Percentiles rank a stretch among this genome's conserved stretches.
These are phyloP conservation scores for Chrysoporthe deuterocubensis DNA, from an alignment of 2,329 filamentous ascomycete genomes.

Conservation along the genomic window DNA sequence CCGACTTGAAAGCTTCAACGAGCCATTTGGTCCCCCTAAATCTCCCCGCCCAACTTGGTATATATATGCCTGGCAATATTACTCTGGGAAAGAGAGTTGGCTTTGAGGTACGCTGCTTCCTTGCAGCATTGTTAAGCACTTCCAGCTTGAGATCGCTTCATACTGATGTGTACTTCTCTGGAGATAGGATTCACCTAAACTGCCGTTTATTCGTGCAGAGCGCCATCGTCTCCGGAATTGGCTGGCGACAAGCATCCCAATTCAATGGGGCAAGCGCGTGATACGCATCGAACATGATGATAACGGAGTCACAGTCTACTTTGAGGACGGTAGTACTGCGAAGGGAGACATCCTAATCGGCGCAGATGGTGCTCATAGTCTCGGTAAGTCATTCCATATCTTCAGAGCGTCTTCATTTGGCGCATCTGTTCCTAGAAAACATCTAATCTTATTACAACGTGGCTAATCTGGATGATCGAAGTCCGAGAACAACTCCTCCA, in stretches of 20 bases:
- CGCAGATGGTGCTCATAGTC: slow-evolving; percentile 37
- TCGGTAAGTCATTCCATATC: slow-evolving; percentile 23
- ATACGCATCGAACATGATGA: slow-evolving; percentile 29
- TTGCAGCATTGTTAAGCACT: not conserved
- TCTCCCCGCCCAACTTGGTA: not conserved
- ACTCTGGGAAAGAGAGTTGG: not conserved
- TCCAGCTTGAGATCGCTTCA: not conserved
- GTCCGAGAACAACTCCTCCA: slow-evolving; percentile 32
- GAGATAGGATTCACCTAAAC: slow-evolving; percentile 17
- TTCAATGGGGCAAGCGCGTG: slow-evolving; percentile 35
- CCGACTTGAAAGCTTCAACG: slow-evolving; percentile 28
- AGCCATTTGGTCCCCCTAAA: slow-evolving; percentile 28
- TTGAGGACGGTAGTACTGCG: slow-evolving; percentile 35
- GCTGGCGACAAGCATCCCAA: slow-evolving; percentile 34
- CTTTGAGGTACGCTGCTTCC: slow-evolving; percentile 3
- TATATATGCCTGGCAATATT: not conserved
- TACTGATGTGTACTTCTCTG: not conserved
- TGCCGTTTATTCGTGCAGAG: slow-evolving; percentile 32
- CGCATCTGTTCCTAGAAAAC: no score
- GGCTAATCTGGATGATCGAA: slow-evolving; percentile 11
- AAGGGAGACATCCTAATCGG: slow-evolving; percentile 36
- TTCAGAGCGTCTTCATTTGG: not conserved
- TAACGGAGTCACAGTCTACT: slow-evolving; percentile 30
- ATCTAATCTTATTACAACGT: no score
- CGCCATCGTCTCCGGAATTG: slow-evolving; percentile 33